phyloP scores from a whole-genome alignment of 352 stramenopile genomes.

The Phytopythium vexans region DNA sequence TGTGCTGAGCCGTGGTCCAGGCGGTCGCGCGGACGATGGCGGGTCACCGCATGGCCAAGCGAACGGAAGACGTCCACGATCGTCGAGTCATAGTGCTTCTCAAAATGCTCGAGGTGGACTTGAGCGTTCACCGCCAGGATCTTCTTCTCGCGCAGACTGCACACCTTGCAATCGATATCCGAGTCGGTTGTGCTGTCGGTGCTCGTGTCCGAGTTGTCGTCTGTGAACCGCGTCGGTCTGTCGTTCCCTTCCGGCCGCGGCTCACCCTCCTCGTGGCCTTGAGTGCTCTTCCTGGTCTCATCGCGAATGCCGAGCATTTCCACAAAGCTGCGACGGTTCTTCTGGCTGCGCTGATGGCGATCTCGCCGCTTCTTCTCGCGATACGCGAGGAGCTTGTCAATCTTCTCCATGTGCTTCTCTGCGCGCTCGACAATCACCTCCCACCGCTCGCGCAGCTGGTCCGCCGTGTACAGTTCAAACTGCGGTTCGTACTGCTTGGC shows the following conservation, averaged over 20 bases:
- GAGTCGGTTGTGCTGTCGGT: conserved; percentile 11
- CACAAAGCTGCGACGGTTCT: conserved; percentile 29
- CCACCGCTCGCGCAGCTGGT: conserved; percentile 61
- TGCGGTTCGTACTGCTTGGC: conserved; percentile 39
- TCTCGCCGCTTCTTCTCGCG: conserved; percentile 47
- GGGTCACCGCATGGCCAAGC: conserved; percentile 32
- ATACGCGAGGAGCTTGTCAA: conserved; percentile 54
- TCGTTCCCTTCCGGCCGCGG: conserved; percentile 7
- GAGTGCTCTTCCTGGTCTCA: neutral
- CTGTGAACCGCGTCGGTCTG: conserved; percentile 5
- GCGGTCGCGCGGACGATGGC: conserved; percentile 5
- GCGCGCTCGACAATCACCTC: conserved; percentile 47
- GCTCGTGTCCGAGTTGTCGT: conserved; percentile 16
- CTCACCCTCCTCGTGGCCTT: conserved; percentile 4
- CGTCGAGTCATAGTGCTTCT: conserved; percentile 61
- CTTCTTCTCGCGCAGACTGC: conserved; percentile 53
- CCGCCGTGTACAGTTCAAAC: conserved; percentile 49
- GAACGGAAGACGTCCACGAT: conserved; percentile 56
- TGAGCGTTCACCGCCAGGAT: conserved; percentile 48
- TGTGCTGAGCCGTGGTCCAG: neutral
- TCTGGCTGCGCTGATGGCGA: conserved; percentile 15
- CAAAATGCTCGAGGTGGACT: conserved; percentile 47
- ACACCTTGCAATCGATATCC: conserved; percentile 24
- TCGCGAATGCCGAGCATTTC: conserved; percentile 2
- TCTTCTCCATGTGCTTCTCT: conserved; percentile 49